These are phyloP conservation scores for Lentinula aciculospora DNA, from an alignment of 768 basidiomycete species.

Conservation along the genomic window DNA sequence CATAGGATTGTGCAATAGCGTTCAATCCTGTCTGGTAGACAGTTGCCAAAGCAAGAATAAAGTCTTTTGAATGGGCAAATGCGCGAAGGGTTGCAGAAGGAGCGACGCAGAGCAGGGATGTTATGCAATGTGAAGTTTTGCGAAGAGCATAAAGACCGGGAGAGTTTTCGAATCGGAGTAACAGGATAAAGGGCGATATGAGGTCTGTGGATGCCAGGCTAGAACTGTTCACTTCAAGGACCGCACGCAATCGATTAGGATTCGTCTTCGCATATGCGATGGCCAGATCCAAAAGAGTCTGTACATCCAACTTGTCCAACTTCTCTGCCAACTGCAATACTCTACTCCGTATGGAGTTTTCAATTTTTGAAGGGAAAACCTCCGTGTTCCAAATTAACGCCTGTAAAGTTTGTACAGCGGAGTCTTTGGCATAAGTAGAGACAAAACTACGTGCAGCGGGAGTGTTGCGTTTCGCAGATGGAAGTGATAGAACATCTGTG, in stretches of 20 bases:
- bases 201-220: slow-evolving; percentile 35
- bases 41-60: slow-evolving; percentile 51
- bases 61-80: slow-evolving; percentile 47
- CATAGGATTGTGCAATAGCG: slow-evolving; percentile 53
- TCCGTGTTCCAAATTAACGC: slow-evolving; percentile 51
- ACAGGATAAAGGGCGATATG: slow-evolving; percentile 50
- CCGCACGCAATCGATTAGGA: slow-evolving; percentile 34
- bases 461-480: slow-evolving; percentile 39
- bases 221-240: slow-evolving; percentile 32
- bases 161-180: slow-evolving; percentile 35
- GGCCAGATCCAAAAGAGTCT: slow-evolving; percentile 57
- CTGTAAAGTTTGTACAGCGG: slow-evolving; percentile 46
- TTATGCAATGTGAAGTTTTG: slow-evolving; percentile 54
- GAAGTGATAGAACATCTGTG: slow-evolving; percentile 39
- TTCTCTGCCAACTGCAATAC: slow-evolving; percentile 54
- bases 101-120: slow-evolving; percentile 45
- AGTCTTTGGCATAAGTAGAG: slow-evolving; percentile 52
- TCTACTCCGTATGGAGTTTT: slow-evolving; percentile 40
- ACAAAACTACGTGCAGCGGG: slow-evolving; percentile 44
- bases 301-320: slow-evolving; percentile 43
- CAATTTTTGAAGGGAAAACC: slow-evolving; percentile 25
- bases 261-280: slow-evolving; percentile 47
- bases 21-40: slow-evolving; percentile 58
- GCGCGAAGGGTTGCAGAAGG: slow-evolving; percentile 42
- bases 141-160: slow-evolving; percentile 59